phyloP scores from a whole-genome alignment of 1,284 basidiomycete species.

The Ustilago shanxiensis region DNA sequence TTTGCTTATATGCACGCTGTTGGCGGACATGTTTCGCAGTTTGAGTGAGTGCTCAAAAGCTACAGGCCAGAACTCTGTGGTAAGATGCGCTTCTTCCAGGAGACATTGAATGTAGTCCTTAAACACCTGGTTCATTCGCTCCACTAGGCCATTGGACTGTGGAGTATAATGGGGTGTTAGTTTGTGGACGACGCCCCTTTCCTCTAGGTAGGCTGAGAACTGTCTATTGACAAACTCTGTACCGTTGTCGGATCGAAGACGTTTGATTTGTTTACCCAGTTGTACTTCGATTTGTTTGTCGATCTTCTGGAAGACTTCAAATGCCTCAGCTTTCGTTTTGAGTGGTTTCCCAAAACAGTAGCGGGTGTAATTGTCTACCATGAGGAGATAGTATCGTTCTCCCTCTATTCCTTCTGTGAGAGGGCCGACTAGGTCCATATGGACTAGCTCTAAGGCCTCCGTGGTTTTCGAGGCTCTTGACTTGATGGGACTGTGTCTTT shows the following conservation, averaged over 20 bases:
- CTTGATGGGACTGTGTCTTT: neutral
- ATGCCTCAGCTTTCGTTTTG: neutral
- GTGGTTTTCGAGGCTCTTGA: neutral
- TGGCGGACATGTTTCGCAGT: neutral
- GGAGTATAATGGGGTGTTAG: neutral
- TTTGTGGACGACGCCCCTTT: neutral
- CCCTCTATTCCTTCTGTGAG: neutral
- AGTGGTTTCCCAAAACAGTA: neutral
- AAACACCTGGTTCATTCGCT: slow-evolving; percentile 2
- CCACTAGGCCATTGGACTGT: slow-evolving; percentile 2
- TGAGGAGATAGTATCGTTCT: neutral
- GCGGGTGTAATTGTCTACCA: neutral
- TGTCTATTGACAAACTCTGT: neutral
- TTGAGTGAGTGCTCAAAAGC: neutral
- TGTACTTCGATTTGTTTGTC: neutral
- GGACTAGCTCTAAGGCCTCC: neutral
- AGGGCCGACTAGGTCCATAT: neutral
- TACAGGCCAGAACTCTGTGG: neutral
- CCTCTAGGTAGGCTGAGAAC: neutral
- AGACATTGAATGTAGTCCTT: slow-evolving; percentile 1
- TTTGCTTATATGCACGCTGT: neutral
- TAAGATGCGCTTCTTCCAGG: neutral
- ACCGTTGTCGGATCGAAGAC: neutral
- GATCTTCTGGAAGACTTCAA: neutral
- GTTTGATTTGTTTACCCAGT: neutral